Base-by-base conservation (phyloP, 805 yeast genomes). In the Vanderwaltozyma verrucispora region DNA sequence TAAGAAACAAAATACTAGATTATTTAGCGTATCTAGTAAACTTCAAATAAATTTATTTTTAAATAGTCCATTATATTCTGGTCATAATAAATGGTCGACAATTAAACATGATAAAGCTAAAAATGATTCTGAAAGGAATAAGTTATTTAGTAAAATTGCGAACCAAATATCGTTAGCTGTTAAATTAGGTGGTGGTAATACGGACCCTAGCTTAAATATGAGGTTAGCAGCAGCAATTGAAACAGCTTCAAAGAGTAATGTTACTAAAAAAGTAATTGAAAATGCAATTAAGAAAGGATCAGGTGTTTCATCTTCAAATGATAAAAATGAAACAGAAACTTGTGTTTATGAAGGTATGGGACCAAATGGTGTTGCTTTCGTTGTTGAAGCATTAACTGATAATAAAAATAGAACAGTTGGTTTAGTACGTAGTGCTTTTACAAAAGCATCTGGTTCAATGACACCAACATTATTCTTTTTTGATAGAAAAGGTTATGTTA, bases 61-160 rank as follows among this genome's bases (percentile, higher is more conserved):
- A 6, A 27, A 9, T 14, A 29, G 23, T 24, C 37, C 32, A 21
- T 10, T 37, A 7, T 17, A 14, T 4, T 63, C 67, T 4, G 98
- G 98, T 1, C 98, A 89, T 59, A 80, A 85, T 27, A 89, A 88
- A 60, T 89, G 98, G 98, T 84, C 94, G 30, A 85, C 83, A 33
- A 89, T 92, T 48, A 82, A 87, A 54, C 96, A 87, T 55, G 92
- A 83, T 55, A 89, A 89, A 62, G 95, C 95, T 38, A 84, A 85
- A 45, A 86, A 87, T 52, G 98, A 89, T 62, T 83, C 86, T 16
- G 75, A 72, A 41, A 78, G 75, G 56, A 79, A 85, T 41, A 72
- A 75, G 39, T 67, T 75, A 21, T 77, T 85, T 5, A 80, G 78
- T 49, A 75, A 77, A 47, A 67, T 82, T 51, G 80, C 96, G 5